Conservation (phyloP, 176 grass and related monocot species). For the Lolium multiflorum region DNA sequence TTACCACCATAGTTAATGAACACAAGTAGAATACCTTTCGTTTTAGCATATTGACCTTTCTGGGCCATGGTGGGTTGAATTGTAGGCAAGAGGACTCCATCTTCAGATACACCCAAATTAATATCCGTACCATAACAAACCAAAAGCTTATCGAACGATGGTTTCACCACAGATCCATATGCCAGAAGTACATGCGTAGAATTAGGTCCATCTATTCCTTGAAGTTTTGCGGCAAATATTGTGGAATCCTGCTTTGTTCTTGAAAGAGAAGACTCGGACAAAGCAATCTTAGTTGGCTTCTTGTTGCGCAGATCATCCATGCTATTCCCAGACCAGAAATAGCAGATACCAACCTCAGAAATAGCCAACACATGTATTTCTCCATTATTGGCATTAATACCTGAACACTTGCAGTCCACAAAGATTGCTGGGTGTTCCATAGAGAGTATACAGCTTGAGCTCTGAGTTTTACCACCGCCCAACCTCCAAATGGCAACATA, state of each 20-base stretch:
- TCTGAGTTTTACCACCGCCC: slow-evolving; percentile 59
- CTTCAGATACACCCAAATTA: slow-evolving; percentile 66
- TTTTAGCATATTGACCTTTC: slow-evolving; percentile 60
- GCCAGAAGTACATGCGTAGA: slow-evolving; percentile 74
- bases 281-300: slow-evolving; percentile 75
- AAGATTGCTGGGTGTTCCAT: slow-evolving; percentile 90
- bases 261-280: slow-evolving; percentile 52
- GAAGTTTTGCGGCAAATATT: slow-evolving; percentile 84
- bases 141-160: slow-evolving; percentile 81
- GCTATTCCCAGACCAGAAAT: slow-evolving; percentile 82
- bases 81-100: slow-evolving; percentile 78
- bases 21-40: slow-evolving; percentile 58
- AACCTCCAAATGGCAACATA: slow-evolving; percentile 93
- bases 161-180: slow-evolving; percentile 90
- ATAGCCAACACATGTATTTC: slow-evolving; percentile 72
- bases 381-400: slow-evolving; percentile 36
- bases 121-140: slow-evolving; percentile 74
- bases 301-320: slow-evolving; percentile 66
- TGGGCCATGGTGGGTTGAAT: slow-evolving; percentile 44
- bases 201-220: slow-evolving; percentile 60
- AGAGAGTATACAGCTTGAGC: slow-evolving; percentile 73
- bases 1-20: slow-evolving; percentile 17
- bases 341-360: slow-evolving; percentile 83
- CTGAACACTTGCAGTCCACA: slow-evolving; percentile 67
- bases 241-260: slow-evolving; percentile 52